Evolutionary conservation across 495 filamentous ascomycete species (phyloP).

Genomic region (Xylaria bambusicola): DNA sequence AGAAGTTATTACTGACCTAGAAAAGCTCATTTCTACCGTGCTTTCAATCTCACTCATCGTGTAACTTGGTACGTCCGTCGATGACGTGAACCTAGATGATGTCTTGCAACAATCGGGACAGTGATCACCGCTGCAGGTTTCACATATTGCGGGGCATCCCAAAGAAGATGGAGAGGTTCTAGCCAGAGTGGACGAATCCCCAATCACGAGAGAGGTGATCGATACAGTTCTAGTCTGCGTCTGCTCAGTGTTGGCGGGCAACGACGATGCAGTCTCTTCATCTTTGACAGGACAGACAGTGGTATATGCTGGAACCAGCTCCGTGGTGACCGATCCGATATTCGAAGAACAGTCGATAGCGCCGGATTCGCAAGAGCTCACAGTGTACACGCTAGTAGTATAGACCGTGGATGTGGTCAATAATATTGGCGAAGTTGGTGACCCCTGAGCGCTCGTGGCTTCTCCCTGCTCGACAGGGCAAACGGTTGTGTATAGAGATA

Average conservation of each 20-base stretch:
- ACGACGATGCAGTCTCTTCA: slow-evolving; percentile 10
- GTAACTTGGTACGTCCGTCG: slow-evolving; percentile 27
- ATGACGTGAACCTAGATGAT: slow-evolving; percentile 14
- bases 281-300: slow-evolving; percentile 47
- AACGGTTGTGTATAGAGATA: slow-evolving; percentile 62
- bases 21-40: slow-evolving; percentile 18
- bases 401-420: slow-evolving; percentile 57
- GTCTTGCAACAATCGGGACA: too few relatives aligned
- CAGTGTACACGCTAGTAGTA: slow-evolving; percentile 53
- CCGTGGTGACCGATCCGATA: slow-evolving; percentile 48
- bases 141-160: too few relatives aligned
- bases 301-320: slow-evolving; percentile 48
- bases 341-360: slow-evolving; percentile 58
- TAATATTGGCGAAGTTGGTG: slow-evolving; percentile 22
- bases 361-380: slow-evolving; percentile 53
- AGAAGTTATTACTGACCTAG: slow-evolving; percentile 28
- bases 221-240: too few relatives aligned
- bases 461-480: slow-evolving; percentile 53
- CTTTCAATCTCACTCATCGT: slow-evolving; percentile 25
- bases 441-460: slow-evolving; percentile 20
- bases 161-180: slow-evolving; percentile 7
- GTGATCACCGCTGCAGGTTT: too few relatives aligned
- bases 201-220: slow-evolving; percentile 21
- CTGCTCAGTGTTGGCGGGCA: slow-evolving; percentile 6
- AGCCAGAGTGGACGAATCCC: slow-evolving; percentile 4